Conservation (phyloP, 75 land plant species). For the Picea sitchensis region DNA sequence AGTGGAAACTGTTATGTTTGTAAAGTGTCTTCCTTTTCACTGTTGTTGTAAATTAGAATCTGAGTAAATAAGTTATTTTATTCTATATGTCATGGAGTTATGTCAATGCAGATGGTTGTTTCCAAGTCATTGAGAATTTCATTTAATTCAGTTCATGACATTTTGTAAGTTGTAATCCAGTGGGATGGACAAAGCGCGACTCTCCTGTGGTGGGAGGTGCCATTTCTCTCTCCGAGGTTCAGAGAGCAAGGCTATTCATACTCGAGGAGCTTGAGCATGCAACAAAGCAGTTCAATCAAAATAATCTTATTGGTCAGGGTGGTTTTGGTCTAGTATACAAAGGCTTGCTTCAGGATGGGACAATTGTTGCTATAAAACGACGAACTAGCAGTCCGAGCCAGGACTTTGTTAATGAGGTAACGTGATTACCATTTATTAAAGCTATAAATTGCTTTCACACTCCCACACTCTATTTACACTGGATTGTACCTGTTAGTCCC, state of each 20-base stretch:
- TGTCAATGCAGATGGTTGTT: background rate
- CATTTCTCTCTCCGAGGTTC: slow-evolving; percentile 20
- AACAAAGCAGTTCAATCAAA: slow-evolving; percentile 59
- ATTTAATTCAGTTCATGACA: background rate
- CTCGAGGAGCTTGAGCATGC: slow-evolving; percentile 65
- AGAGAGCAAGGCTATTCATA: slow-evolving; percentile 46
- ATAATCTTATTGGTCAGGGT: slow-evolving; percentile 65
- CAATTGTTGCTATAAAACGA: slow-evolving; percentile 74
- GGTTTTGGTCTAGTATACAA: slow-evolving; percentile 79
- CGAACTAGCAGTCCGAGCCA: slow-evolving; percentile 50
- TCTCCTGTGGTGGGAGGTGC: slow-evolving; percentile 22
- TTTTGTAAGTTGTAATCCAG: slow-evolving; percentile 20
- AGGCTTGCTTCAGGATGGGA: slow-evolving; percentile 85
- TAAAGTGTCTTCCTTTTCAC: background rate
- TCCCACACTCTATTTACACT: no score
- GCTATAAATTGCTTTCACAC: no score
- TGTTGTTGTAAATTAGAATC: background rate
- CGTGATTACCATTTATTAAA: background rate
- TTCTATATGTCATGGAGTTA: background rate
- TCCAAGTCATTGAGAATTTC: background rate
- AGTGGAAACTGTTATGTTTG: background rate
- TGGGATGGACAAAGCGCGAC: slow-evolving; percentile 55
- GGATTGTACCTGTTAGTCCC: no score
- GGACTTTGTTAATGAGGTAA: slow-evolving; percentile 71
- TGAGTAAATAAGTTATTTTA: background rate